phyloP scores from a whole-genome alignment of 495 filamentous ascomycete genomes.

The Friedmanniomyces simplex region DNA sequence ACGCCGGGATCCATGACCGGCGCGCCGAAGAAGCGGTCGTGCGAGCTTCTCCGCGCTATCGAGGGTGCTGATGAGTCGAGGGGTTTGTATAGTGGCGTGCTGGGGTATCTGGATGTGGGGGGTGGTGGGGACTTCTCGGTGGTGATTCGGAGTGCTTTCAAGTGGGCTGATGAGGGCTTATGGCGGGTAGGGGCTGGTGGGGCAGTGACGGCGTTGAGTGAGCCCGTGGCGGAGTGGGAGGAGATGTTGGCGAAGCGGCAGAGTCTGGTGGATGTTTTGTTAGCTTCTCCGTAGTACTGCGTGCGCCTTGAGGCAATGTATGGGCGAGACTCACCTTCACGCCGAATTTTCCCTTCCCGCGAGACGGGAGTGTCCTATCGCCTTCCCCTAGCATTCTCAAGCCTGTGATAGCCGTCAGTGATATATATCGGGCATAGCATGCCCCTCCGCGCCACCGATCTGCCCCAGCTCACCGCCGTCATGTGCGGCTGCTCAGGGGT shows the following conservation, averaged over 20 bases:
- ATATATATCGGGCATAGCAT: no score
- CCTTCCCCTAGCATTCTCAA: no score
- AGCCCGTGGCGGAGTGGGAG: slow-evolving; percentile 67
- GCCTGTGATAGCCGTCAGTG: no score
- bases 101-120: slow-evolving; percentile 79
- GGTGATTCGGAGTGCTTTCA: slow-evolving; percentile 68
- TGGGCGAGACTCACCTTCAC: not conserved
- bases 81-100: slow-evolving; percentile 79
- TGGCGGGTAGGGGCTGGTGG: slow-evolving; percentile 87
- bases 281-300: not conserved
- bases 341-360: not conserved
- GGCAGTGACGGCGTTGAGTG: slow-evolving; percentile 73
- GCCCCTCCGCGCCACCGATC: no score
- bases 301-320: not conserved
- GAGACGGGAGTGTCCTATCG: no score
- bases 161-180: slow-evolving; percentile 52
- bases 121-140: slow-evolving; percentile 84
- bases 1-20: slow-evolving; percentile 94
- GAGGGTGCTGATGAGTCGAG: slow-evolving; percentile 50
- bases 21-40: slow-evolving; percentile 82
- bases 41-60: slow-evolving; percentile 62
- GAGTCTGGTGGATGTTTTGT: slow-evolving; percentile 36
- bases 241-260: slow-evolving; percentile 82
- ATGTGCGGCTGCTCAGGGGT: no score
- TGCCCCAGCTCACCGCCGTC: no score